Percentiles rank a stretch among this genome's conserved stretches.
These are phyloP conservation scores for Boletus edulis DNA, from an alignment of 768 basidiomycete species.

Conservation along the genomic window DNA sequence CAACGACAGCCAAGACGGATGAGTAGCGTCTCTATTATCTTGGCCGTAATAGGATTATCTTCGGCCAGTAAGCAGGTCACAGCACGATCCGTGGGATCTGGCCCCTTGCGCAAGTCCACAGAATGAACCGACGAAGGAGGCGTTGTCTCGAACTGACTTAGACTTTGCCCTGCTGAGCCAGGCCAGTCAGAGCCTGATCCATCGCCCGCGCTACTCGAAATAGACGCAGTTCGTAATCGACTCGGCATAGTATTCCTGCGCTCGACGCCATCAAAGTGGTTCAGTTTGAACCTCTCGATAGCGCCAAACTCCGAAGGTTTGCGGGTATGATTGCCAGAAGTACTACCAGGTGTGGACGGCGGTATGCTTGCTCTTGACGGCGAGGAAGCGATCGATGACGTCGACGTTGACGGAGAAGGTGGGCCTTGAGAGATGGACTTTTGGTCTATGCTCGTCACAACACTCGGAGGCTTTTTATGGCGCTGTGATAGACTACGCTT, in stretches of 20 bases:
- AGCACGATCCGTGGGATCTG: slow-evolving; percentile 80
- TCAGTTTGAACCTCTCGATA: slow-evolving; percentile 84
- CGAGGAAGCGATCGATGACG: slow-evolving; percentile 87
- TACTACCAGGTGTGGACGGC: slow-evolving; percentile 69
- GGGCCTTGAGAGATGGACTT: slow-evolving; percentile 69
- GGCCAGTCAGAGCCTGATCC: slow-evolving; percentile 77
- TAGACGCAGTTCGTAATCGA: slow-evolving; percentile 80
- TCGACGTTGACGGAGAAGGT: slow-evolving; percentile 89
- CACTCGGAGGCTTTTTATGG: slow-evolving; percentile 76
- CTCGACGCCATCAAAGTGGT: slow-evolving; percentile 72
- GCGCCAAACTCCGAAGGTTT: slow-evolving; percentile 91
- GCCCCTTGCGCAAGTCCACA: slow-evolving; percentile 72
- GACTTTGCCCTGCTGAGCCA: slow-evolving; percentile 52
- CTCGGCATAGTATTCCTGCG: slow-evolving; percentile 85
- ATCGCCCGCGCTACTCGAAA: slow-evolving; percentile 79
- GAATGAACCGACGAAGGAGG: slow-evolving; percentile 86
- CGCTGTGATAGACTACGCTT: slow-evolving; percentile 81
- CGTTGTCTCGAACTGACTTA: slow-evolving; percentile 56
- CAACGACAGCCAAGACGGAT: slow-evolving; percentile 93
- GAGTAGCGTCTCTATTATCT: slow-evolving; percentile 94
- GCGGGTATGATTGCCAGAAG: slow-evolving; percentile 56
- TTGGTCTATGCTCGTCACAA: slow-evolving; percentile 67
- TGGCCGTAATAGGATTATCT: slow-evolving; percentile 96
- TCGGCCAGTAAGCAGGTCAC: slow-evolving; percentile 94
- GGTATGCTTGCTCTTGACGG: slow-evolving; percentile 74